Percentiles rank a stretch among this genome's conserved stretches.
Conservation (phyloP, 352 stramenopile species). For the Phytophthora macrochlamydospora region DNA sequence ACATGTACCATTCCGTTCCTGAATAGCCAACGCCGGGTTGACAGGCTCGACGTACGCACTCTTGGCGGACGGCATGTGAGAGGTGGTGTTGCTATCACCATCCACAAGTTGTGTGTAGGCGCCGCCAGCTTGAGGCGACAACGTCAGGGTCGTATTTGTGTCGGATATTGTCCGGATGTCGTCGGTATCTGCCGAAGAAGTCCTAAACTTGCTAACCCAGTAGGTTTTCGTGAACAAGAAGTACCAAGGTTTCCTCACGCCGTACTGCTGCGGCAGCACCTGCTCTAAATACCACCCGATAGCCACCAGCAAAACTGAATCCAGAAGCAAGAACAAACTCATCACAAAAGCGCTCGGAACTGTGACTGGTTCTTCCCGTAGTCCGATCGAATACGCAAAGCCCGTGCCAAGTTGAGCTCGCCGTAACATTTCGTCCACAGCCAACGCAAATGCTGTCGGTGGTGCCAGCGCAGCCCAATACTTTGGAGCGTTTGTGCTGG, state of each 20-base stretch:
- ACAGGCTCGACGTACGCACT: slow-evolving; percentile 43
- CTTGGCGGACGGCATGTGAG: too few species aligned
- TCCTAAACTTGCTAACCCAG: slow-evolving; percentile 20
- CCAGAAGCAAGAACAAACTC: slow-evolving; percentile 74
- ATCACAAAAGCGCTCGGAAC: slow-evolving; percentile 54
- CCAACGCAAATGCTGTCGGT: slow-evolving; percentile 73
- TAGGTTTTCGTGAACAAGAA: slow-evolving; percentile 79
- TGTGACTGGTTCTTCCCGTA: slow-evolving; percentile 39
- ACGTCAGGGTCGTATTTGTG: not conserved
- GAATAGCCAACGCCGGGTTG: slow-evolving; percentile 37
- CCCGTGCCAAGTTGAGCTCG: slow-evolving; percentile 62
- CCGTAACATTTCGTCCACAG: slow-evolving; percentile 65
- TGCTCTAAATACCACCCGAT: slow-evolving; percentile 95
- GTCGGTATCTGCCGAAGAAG: not conserved
- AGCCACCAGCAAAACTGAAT: slow-evolving; percentile 80
- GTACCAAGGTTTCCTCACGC: slow-evolving; percentile 88
- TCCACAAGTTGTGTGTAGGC: slow-evolving; percentile 25
- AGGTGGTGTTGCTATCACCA: not conserved
- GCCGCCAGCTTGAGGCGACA: slow-evolving; percentile 31
- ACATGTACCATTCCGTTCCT: slow-evolving; percentile 47
- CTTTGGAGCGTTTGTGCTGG: slow-evolving; percentile 49
- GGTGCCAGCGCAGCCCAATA: slow-evolving; percentile 61
- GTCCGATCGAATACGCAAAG: slow-evolving; percentile 61
- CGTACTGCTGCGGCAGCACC: slow-evolving; percentile 92
- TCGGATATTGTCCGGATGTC: slow-evolving; percentile 9